Evolutionary conservation across 495 filamentous ascomycete species (phyloP), one percentile per base, ranked within the genome.

Genomic region (Friedmanniomyces simplex): DNA sequence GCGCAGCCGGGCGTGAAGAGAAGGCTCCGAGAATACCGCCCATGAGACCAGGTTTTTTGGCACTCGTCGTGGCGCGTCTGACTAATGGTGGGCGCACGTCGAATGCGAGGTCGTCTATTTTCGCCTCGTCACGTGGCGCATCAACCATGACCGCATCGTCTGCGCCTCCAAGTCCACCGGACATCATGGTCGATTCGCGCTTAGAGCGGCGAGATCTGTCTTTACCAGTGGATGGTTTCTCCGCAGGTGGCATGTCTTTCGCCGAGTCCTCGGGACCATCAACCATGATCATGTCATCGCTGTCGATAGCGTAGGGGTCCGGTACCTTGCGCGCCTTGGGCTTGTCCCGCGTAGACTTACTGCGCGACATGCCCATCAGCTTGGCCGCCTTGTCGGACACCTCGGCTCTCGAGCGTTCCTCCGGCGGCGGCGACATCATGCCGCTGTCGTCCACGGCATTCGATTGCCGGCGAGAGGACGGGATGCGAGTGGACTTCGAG

Each of bases 221-320:
- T 18, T 26, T 50, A 36, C 16, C 16, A 1, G 49, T 45, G 21
- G 54, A 28, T 13, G 32, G 20, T 25, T 43, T 41, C 25, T 59
- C 61, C 14, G 37, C 13, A 22, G 39, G 57, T 18, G 61, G 58
- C 14, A 62, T 37, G 22, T 61, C 62, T 25, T 56, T 64, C 8
- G 51, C 56, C 37, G 49, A 53, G 32, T 64, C 55, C 21, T 78
- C 77, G 49, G 76, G 71, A 16, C 61, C 69, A 58, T 81, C 73
- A 16, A 82, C 76, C 73, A 82, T 72, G 41, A 82, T 76, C 50
- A 80, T 66, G 57, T 83, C 82, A 54, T 82, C 79, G 53, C 78
- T 76, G 39, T 82, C 80, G 49, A 82, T 71, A 8, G 77, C 65
- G 64, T 82, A 82, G 4, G 81, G 77, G 65, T 85, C 81, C 42